Conservation (phyloP, 2,329 filamentous ascomycete species). For the Bipolaris zeicola region DNA sequence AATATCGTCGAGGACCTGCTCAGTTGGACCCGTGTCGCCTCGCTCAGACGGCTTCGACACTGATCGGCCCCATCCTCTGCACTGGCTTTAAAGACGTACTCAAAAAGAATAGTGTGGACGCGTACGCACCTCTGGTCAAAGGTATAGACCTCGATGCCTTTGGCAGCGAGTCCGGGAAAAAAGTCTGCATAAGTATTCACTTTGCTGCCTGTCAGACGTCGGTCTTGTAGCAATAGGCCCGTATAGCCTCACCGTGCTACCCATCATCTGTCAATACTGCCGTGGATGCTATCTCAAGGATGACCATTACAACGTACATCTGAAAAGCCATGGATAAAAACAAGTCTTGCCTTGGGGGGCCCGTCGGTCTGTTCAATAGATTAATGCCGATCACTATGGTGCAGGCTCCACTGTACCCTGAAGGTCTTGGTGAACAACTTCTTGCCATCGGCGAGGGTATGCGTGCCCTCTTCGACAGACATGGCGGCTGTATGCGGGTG, state of each 20-base stretch:
- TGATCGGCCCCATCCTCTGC: constrained; percentile 80
- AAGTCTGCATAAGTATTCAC: constrained; percentile 76
- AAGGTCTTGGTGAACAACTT: constrained; percentile 67
- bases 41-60: constrained; percentile 65
- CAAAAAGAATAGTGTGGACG: not conserved
- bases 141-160: constrained; percentile 75
- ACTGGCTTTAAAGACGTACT: constrained; percentile 13
- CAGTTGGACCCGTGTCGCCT: constrained; percentile 76
- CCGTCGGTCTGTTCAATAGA: constrained; percentile 57
- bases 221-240: not conserved
- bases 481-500: constrained; percentile 24
- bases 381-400: constrained; percentile 12
- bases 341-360: constrained; percentile 69
- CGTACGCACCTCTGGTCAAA: constrained; percentile 72
- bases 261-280: constrained; percentile 3
- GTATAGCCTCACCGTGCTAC: constrained; percentile 19
- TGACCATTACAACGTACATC: constrained; percentile 52
- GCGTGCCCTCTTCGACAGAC: constrained; percentile 58
- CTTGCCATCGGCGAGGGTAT: constrained; percentile 58
- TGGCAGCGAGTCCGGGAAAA: constrained; percentile 70
- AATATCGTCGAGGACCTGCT: constrained; percentile 76
- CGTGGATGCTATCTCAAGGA: not conserved
- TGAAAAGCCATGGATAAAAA: constrained; percentile 89
- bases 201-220: constrained; percentile 35
- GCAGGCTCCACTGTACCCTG: constrained; percentile 52